These are phyloP conservation scores for Nakaseomyces kungkrabaensis DNA, from an alignment of 1,139 yeast species.

Conservation along the genomic window DNA sequence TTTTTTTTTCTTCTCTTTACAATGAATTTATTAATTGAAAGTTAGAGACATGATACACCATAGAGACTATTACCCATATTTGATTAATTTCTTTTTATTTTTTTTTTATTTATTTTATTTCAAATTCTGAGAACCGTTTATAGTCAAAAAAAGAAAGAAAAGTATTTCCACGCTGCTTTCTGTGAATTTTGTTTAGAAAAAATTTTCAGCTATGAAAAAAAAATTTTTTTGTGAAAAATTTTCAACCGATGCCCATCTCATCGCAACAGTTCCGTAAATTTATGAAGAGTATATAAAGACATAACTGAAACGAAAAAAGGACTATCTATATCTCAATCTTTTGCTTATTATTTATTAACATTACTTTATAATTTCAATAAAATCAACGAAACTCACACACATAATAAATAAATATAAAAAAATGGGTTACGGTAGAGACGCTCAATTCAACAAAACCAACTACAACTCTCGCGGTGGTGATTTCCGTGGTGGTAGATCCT, in stretches of 20 bases:
- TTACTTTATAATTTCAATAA: too few relatives aligned
- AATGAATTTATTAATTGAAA: too few relatives aligned
- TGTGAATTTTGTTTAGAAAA: not conserved
- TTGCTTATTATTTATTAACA: too few relatives aligned
- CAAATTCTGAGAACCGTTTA: not conserved
- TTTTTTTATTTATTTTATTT: not conserved
- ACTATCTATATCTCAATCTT: too few relatives aligned
- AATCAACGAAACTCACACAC: not conserved
- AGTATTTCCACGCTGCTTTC: not conserved
- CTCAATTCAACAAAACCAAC: conserved; percentile 28
- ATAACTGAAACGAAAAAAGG: too few relatives aligned
- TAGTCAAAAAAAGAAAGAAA: not conserved
- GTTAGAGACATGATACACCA: too few relatives aligned
- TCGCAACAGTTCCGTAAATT: not conserved
- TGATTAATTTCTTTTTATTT: not conserved
- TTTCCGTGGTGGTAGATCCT: conserved; percentile 33
- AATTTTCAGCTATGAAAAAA: not conserved
- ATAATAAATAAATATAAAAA: not conserved
- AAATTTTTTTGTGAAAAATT: not conserved
- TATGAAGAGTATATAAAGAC: not conserved
- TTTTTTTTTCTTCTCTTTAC: not conserved
- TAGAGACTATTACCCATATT: too few relatives aligned
- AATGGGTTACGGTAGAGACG: conserved; percentile 28
- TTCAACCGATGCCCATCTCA: conserved; percentile 2
- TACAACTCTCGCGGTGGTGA: conserved; percentile 32